Base-by-base conservation (phyloP, 768 basidiomycete species). In the Lactarius evosmus region DNA sequence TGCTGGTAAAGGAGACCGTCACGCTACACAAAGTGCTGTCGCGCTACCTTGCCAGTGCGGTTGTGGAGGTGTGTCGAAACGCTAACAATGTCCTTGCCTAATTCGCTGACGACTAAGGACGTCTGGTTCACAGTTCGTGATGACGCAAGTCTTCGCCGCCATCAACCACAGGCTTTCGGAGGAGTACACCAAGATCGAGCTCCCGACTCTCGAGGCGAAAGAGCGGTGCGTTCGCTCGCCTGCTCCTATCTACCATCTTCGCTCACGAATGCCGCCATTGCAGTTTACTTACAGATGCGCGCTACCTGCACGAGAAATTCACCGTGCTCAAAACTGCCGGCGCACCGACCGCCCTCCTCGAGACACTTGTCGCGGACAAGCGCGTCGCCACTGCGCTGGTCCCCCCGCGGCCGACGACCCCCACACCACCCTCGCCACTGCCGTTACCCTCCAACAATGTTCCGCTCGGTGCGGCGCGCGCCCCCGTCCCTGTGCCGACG, bases 21-120 rank as follows among this genome's bases (percentile, higher is more conserved):
- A 96, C 93, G 32, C 80, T 99, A 56, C 93, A 98, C 77, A 98
- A 96, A 73, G 94, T 99, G 56, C 80, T 98, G 49, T 92, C 93
- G 52, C 89, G 95, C 54, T 98, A 97, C 75, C 80, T 98, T 32
- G 79, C 91, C 17, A 75, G 80, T 51, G 80, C 84, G 34, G 82
- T 93, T 30, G 91, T 97, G 50, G 93, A 95, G 84, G 94, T 93
- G 71, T 71, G 86, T 71, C 9, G 49, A 2, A 29, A 40, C 17
- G 8, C 33, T 40, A 36, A 29, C 19, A n/a, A n/a, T n/a, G n/a
- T n/a, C n/a, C n/a, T n/a, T n/a, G n/a, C 25, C 11, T 60, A 3
- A 29, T n/a, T 27, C 25, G 56, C 56, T 14, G 14, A 57, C 49
- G 44, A 57, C 36, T 64, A 40, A 56, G 59, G 51, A 59, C 56